A percentile compares a stretch with the other conserved stretches of the same genome.
phyloP scores from a whole-genome alignment of 306 rosid genomes.

The Castanea crenata region DNA sequence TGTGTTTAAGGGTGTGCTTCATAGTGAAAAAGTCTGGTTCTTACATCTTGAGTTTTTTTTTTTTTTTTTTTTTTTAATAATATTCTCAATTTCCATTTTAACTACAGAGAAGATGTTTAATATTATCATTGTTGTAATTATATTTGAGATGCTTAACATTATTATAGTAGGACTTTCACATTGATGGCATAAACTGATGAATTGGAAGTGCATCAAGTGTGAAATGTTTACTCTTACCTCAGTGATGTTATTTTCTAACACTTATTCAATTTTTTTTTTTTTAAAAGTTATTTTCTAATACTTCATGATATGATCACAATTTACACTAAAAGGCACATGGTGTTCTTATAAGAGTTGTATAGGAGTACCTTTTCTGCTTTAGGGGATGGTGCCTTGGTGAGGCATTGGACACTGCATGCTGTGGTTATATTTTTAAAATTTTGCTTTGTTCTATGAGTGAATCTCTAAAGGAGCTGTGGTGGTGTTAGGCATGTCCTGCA shows the following conservation, averaged over 20 bases:
- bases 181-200: background rate
- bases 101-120: background rate
- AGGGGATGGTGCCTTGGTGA: background rate
- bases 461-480: background rate
- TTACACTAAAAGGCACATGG: background rate
- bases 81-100: background rate
- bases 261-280: no score
- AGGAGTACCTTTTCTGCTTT: no score
- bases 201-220: background rate
- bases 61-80: background rate
- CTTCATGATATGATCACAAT: background rate
- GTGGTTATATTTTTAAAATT: background rate
- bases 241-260: background rate
- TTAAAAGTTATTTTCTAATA: background rate
- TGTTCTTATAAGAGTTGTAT: background rate
- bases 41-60: background rate
- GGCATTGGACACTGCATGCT: background rate
- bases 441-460: background rate
- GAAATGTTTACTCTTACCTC: background rate
- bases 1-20: background rate
- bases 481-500: background rate
- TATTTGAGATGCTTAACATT: background rate
- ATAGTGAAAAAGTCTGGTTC: background rate
- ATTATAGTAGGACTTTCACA: background rate
- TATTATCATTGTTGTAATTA: background rate